These are phyloP conservation scores for Fusarium sp. DNA, from an alignment of 2,329 filamentous ascomycete species.

Conservation along the genomic window DNA sequence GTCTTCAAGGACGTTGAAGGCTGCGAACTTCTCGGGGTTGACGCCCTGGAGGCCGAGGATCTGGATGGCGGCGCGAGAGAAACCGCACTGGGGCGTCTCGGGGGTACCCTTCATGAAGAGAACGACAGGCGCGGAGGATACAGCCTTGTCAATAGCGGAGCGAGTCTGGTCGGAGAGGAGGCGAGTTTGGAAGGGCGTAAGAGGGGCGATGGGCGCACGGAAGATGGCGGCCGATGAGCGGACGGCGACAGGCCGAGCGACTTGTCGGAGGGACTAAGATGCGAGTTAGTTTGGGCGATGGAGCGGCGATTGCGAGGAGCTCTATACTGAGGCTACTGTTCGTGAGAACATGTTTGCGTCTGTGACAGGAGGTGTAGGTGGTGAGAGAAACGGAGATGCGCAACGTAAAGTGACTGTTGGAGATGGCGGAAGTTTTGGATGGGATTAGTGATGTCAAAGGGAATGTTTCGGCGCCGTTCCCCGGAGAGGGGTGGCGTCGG, in stretches of 20 bases:
- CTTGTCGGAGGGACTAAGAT: conserved; percentile 57
- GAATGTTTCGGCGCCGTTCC: conserved; percentile 39
- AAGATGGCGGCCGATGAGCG: conserved; percentile 46
- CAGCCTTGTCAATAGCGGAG: conserved; percentile 90
- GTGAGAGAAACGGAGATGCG: conserved; percentile 16
- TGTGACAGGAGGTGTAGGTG: conserved; percentile 32
- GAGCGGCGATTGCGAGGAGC: background rate
- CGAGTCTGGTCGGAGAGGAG: conserved; percentile 86
- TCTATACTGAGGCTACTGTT: conserved; percentile 48
- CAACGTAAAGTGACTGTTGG: conserved; percentile 20
- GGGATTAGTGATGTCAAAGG: conserved; percentile 50
- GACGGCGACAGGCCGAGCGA: conserved; percentile 54
- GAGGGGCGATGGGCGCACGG: conserved; percentile 46
- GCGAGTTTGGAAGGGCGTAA: conserved; percentile 66
- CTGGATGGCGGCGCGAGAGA: conserved; percentile 95
- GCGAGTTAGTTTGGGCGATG: conserved; percentile 18
- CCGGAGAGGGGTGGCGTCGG: conserved; percentile 37
- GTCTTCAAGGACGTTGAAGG: conserved; percentile 97
- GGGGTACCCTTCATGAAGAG: conserved; percentile 99
- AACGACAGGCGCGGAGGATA: conserved; percentile 90
- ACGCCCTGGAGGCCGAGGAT: conserved; percentile 95
- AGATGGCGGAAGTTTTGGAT: conserved; percentile 38
- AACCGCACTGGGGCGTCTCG: conserved; percentile 95
- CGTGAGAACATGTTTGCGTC: conserved; percentile 47
- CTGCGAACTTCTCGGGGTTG: conserved; percentile 95